Evolutionary conservation across 2,329 filamentous ascomycete genomes (phyloP).

Genomic region (Trichoderma sp.): DNA sequence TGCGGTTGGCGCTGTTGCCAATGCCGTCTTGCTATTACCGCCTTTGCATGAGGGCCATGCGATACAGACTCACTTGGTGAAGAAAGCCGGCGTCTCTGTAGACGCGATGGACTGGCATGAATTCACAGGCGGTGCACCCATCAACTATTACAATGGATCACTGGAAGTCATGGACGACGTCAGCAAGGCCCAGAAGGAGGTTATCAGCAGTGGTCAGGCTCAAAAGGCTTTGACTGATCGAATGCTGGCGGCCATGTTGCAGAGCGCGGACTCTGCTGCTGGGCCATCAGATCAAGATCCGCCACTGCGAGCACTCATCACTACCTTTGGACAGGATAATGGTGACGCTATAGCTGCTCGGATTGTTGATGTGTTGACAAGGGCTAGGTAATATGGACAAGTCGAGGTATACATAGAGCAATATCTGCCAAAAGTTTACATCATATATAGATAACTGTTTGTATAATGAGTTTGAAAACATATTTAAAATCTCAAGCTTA

Average conservation of each 20-base stretch:
- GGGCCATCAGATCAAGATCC: not conserved
- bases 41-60: not conserved
- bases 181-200: not conserved
- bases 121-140: not conserved
- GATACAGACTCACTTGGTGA: not conserved
- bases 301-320: not conserved
- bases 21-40: not conserved
- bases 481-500: too few relatives aligned
- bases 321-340: not conserved
- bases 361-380: not conserved
- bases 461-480: too few relatives aligned
- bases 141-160: not conserved
- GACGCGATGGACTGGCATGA: conserved; percentile 9
- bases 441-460: too few relatives aligned
- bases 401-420: too few relatives aligned
- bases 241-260: not conserved
- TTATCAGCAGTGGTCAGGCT: not conserved
- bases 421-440: too few relatives aligned
- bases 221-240: not conserved
- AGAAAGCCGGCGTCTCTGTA: not conserved
- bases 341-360: conserved; percentile 5
- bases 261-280: not conserved
- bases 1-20: not conserved
- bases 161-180: not conserved
- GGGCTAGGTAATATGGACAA: not conserved